Evolutionary conservation across 140 eudicot genomes (phyloP).

Genomic region (Ambrosia hybrid): DNA sequence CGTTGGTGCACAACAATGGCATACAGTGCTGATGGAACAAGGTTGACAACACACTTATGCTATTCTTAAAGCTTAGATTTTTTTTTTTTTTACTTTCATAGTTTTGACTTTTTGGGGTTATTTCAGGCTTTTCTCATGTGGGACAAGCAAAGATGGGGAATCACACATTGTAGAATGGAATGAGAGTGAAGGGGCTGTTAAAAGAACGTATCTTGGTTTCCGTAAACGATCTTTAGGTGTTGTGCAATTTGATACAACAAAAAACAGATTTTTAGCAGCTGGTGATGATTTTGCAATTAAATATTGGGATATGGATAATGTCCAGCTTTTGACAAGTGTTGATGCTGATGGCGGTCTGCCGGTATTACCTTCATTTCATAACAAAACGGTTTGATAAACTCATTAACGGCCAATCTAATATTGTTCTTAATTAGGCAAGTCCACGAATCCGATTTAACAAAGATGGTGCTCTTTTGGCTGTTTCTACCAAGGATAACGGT

Average conservation of each 20-base stretch:
- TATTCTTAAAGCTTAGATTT: neutral
- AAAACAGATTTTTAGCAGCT: constrained; percentile 78
- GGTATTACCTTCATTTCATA: constrained; percentile 38
- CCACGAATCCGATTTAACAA: constrained; percentile 92
- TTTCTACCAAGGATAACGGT: constrained; percentile 73
- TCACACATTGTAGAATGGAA: constrained; percentile 94
- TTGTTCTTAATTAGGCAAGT: constrained; percentile 54
- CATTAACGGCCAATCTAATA: neutral
- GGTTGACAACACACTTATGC: constrained; percentile 36
- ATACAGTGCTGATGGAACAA: constrained; percentile 89
- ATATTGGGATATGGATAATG: constrained; percentile 91
- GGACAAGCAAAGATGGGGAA: constrained; percentile 90
- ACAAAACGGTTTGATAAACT: neutral
- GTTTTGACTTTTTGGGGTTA: neutral
- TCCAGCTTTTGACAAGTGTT: constrained; percentile 63
- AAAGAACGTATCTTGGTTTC: constrained; percentile 74
- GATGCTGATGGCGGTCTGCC: constrained; percentile 93
- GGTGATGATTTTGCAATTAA: constrained; percentile 83
- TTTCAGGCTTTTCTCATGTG: constrained; percentile 82
- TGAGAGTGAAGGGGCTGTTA: constrained; percentile 94
- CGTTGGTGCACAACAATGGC: constrained; percentile 99
- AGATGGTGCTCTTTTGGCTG: constrained; percentile 73
- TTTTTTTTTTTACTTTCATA: neutral
- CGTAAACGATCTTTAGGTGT: constrained; percentile 79
- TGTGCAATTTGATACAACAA: constrained; percentile 85